These are phyloP conservation scores for Beauveria brongniartii DNA, from an alignment of 2,329 filamentous ascomycete genomes.

Conservation along the genomic window DNA sequence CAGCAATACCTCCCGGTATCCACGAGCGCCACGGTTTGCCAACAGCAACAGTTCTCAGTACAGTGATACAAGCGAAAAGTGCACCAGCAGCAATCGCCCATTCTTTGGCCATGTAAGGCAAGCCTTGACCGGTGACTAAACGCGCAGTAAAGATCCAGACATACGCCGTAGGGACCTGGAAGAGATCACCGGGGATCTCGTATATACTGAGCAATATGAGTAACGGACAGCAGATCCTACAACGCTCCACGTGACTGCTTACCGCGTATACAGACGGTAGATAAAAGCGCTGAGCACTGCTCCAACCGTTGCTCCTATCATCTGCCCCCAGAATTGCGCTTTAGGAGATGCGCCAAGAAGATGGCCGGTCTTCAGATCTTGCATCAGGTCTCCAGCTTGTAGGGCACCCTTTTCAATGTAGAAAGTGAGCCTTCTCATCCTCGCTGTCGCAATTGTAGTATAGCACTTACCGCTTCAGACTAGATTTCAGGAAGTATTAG, in stretches of 20 bases:
- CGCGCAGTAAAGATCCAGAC: slow-evolving; percentile 97
- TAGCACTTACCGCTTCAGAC: slow-evolving; percentile 31
- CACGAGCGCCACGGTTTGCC: slow-evolving; percentile 60
- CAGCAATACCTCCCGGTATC: slow-evolving; percentile 88
- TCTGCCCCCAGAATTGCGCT: slow-evolving; percentile 93
- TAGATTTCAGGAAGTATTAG: slow-evolving; percentile 12
- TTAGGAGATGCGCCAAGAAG: slow-evolving; percentile 84
- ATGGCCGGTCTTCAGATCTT: slow-evolving; percentile 95
- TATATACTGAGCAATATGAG: slow-evolving; percentile 54
- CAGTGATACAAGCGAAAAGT: slow-evolving; percentile 65
- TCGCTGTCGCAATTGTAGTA: background rate
- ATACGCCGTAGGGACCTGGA: slow-evolving; percentile 89
- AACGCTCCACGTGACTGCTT: background rate
- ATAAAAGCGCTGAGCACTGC: slow-evolving; percentile 80
- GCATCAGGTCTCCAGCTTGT: slow-evolving; percentile 93
- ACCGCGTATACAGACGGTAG: slow-evolving; percentile 76
- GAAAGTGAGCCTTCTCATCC: slow-evolving; percentile 8
- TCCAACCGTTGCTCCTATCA: slow-evolving; percentile 81
- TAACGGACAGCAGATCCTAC: slow-evolving; percentile 1
- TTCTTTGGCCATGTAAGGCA: slow-evolving; percentile 75
- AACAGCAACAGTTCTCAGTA: slow-evolving; percentile 53
- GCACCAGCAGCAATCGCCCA: slow-evolving; percentile 69
- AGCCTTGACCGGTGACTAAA: slow-evolving; percentile 80
- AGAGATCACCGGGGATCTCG: slow-evolving; percentile 76
- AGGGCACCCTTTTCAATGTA: slow-evolving; percentile 53